Evolutionary conservation across 2,329 filamentous ascomycete species (phyloP).

Genomic region (Xylariaceae sp.): DNA sequence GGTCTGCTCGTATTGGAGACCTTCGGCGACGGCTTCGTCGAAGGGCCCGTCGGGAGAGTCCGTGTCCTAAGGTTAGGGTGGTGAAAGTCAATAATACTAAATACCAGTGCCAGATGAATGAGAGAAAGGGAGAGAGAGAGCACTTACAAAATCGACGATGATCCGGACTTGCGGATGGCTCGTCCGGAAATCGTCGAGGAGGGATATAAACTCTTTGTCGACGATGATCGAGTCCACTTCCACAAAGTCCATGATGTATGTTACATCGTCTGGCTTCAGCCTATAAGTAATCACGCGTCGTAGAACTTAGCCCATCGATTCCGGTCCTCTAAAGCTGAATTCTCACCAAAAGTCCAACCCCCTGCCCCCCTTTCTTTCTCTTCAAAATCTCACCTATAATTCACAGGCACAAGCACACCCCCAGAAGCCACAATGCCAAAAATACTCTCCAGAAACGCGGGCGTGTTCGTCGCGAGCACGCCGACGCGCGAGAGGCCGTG

Average conservation of each 20-base stretch:
- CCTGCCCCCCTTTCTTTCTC: neutral
- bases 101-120: no score
- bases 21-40: conserved; percentile 77
- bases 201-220: conserved; percentile 69
- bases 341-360: no score
- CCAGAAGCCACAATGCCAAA: conserved; percentile 83
- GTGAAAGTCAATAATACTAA: no score
- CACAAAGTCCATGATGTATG: conserved; percentile 83
- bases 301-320: no score
- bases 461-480: conserved; percentile 86
- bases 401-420: conserved; percentile 64
- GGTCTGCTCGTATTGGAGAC: conserved; percentile 64
- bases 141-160: conserved; percentile 61
- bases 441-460: conserved; percentile 85
- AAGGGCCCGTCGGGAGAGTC: conserved; percentile 75
- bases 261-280: conserved; percentile 64
- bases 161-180: conserved; percentile 60
- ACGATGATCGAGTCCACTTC: conserved; percentile 85
- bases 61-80: conserved; percentile 53
- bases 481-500: conserved; percentile 72
- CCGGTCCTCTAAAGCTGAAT: no score
- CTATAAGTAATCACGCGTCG: conserved; percentile 18
- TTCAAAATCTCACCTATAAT: conserved; percentile 37
- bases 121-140: neutral
- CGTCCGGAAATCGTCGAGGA: conserved; percentile 63